Percentiles rank a stretch among this genome's conserved stretches.
These are phyloP conservation scores for Coffea canephora DNA, from an alignment of 257 asterid genomes.

Conservation along the genomic window DNA sequence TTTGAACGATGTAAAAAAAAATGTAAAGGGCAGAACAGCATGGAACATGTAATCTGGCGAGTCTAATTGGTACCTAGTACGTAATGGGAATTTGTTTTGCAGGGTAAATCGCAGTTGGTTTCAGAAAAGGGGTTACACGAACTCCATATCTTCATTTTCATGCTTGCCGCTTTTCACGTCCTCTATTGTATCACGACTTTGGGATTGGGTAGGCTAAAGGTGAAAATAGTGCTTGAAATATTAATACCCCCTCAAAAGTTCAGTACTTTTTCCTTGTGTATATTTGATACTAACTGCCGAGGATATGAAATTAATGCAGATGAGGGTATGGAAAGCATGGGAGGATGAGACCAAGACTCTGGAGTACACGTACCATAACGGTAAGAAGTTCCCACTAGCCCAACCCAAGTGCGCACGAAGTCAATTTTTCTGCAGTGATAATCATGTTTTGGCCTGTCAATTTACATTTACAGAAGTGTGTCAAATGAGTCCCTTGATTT, in stretches of 20 bases:
- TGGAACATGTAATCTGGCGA: not conserved
- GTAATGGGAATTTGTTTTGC: not conserved
- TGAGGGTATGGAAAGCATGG: constrained; percentile 36
- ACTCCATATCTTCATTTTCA: constrained; percentile 33
- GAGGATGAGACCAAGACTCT: constrained; percentile 28
- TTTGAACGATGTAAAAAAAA: no score
- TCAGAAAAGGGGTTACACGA: constrained; percentile 32
- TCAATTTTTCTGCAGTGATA: not conserved
- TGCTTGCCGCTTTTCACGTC: constrained; percentile 26
- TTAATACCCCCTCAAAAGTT: no score
- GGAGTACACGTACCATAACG: constrained; percentile 28
- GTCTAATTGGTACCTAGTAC: not conserved
- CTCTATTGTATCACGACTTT: constrained; percentile 27
- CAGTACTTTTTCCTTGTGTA: no score
- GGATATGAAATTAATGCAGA: constrained; percentile 19
- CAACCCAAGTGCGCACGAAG: not conserved
- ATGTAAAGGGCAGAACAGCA: no score
- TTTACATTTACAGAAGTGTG: no score
- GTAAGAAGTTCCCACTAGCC: constrained; percentile 11
- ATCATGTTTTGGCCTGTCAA: no score
- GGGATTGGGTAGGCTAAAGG: constrained; percentile 30
- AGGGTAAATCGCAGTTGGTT: constrained; percentile 31
- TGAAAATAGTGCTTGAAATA: not conserved
- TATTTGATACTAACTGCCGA: not conserved
- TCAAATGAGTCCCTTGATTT: no score